Evolutionary conservation across 345 rosid species (phyloP), one percentile per base, ranked within the genome.

Genomic region (Pistacia vera): DNA sequence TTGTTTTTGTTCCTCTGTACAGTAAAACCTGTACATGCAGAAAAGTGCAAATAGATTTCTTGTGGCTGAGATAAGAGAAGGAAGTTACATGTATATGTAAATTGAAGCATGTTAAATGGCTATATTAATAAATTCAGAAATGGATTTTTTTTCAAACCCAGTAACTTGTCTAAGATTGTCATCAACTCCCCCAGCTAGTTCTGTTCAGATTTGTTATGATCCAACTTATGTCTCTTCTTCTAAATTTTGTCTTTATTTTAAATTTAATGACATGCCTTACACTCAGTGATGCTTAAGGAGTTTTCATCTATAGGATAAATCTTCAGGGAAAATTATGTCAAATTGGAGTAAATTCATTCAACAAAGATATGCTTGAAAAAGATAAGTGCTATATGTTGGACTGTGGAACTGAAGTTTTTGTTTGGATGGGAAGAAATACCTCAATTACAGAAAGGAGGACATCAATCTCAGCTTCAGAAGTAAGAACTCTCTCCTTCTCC

Each of bases 371-470:
- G 88, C 94, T 94, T 48, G 89, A 90, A 49, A 81, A 77, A 72
- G 81, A 84, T 84, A 92, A 87, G 87, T 90, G 96, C 78, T 94
- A 90, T 80, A 82, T 94, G 93, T 82, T 94, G 83, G 97, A 94
- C 41, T 87, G 89, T 75, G 84, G 81, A 28, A 68, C 77, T 63
- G 96, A 89, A 74, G 85, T 85, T 75, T 94, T 89, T 81, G 90
- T 94, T 63, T 94, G 98, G 98, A 86, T 88, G 92, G 98, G 98
- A 74, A 87, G 90, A 86, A 84, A 72, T 72, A 89, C 94, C 76
- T 75, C 83, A 18, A 59, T 94, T 58, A 86, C 88, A 3, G 97
- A 92, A 74, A 79, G 96, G 71, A 94, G 91, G 85, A 87, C 83
- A 71, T 83, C 94, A 61, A 90, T 87, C 76, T 87, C 93, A 73